Evolutionary conservation across 1,284 basidiomycete species (phyloP), one percentile per base, ranked within the genome.

Genomic region (Wallemia hederae): DNA sequence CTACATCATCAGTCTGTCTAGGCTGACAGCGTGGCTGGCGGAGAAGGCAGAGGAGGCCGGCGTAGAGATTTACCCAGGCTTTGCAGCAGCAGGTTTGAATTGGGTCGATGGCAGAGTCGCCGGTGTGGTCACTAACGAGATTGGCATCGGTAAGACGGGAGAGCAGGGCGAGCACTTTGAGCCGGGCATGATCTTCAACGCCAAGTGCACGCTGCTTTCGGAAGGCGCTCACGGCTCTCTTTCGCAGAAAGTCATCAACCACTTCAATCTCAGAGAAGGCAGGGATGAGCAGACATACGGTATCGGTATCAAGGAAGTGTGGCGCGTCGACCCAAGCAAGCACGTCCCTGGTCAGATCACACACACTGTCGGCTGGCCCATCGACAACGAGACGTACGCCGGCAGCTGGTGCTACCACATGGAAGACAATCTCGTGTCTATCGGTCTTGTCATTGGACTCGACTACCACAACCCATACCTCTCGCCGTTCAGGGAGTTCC

Each of bases 381-480:
- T 97, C 61, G 80, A 85, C 67, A 78, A 74, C 65, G 72, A 80
- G 62, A 92, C 89, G 0, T 98, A 98, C 69, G 92, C 91, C 2
- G 92, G 92, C 0, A 84, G 85, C 27, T 98, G 83, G 80, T 76
- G 85, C 19, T 99, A 99, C 71, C 92, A 98, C 70, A 92, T 96
- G 87, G 85, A 82, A 62, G 87, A 84, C 65, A 83, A 86, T 19
- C 79, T 96, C 65, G 85, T 98, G 64, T 85, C 82, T 65, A 72
- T 98, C 60, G 94, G 94, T 7, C 72, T 98, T 39, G 92, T 97
- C 60, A 77, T 98, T 60, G 94, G 90, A 0, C 75, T 96, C 64
- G 92, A 99, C 72, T 98, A 97, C 70, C 74, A 80, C 64, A 98
- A 98, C 69, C 94, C 92, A 0, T 94, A 89, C 69, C 70, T 97